phyloP scores from a whole-genome alignment of 2,329 filamentous ascomycete genomes.

The Aspergillus luchuensis region DNA sequence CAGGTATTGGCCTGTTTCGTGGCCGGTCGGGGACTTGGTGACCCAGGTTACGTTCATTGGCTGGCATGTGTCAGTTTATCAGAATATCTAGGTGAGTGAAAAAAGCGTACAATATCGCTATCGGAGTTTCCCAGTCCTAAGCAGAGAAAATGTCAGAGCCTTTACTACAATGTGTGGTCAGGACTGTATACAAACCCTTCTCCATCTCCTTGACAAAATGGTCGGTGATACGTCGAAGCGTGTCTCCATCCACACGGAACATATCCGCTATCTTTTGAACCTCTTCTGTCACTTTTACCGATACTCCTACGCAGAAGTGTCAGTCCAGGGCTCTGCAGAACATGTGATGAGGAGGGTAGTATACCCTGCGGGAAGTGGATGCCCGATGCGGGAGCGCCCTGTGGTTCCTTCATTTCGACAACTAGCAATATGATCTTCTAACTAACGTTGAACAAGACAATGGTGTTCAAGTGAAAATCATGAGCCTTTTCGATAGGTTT shows the following conservation, averaged over 20 bases:
- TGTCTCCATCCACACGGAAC: constrained; percentile 71
- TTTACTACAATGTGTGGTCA: no score
- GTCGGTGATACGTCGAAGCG: constrained; percentile 81
- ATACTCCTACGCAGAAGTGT: neutral
- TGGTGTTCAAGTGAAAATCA: neutral
- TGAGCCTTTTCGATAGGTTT: neutral
- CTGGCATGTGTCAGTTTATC: neutral
- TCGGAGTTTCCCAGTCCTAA: neutral
- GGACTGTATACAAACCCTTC: constrained; percentile 34
- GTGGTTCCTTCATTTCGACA: constrained; percentile 1
- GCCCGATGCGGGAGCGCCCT: neutral
- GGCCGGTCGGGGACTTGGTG: constrained; percentile 74
- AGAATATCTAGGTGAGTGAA: neutral
- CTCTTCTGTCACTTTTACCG: neutral
- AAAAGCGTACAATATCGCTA: neutral
- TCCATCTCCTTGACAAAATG: constrained; percentile 81
- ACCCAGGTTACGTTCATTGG: constrained; percentile 95
- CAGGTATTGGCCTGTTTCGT: constrained; percentile 77
- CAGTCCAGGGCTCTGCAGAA: neutral
- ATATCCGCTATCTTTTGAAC: constrained; percentile 29
- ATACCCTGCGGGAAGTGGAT: constrained; percentile 1
- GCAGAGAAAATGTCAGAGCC: no score
- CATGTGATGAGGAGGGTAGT: neutral
- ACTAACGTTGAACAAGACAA: no score
- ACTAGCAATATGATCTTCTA: no score